Base-by-base conservation (phyloP, 164 flowering plant species). In the Macadamia integrifolia region DNA sequence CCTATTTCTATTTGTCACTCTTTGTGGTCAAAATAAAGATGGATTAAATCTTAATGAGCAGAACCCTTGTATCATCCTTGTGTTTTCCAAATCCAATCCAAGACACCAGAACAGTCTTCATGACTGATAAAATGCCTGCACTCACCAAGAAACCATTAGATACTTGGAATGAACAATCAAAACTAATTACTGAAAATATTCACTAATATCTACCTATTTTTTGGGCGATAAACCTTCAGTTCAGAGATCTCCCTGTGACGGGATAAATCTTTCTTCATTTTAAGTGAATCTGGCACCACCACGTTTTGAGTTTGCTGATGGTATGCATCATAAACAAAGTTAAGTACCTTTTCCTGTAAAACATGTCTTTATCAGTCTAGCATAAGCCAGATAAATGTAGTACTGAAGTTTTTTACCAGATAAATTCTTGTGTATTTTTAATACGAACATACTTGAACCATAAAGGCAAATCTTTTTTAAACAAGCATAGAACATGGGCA, bases 321-420 rank as follows among this genome's bases (percentile, higher is more conserved):
- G 76, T 88, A 91, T 44, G 96, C 87, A 64, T 85, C 85, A 68
- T 65, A 74, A 13, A 93, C 84, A 78, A 86, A 91, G 69, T 81
- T 60, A 15, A 89, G 85, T 60, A 90, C 92, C 53, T 71, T 71
- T 28, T 88, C 92, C 98, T 93, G 88, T 63, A 78, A 72, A 68
- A 59, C 0, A 42, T 32, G 17, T 5, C 44, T 56, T 15, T 40
- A n/a, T 6, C 62, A 61, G 11, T 6, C 6, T 13, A 44, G 18
- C 10, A 66, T 29, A 43, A 58, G 53, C 28, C 9, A 14, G 29
- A 58, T 58, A 29, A 44, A 13, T 6, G n/a, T 3, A 9, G 60
- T n/a, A 28, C 9, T 29, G 14, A 28, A 5, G 65, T 32, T 31
- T 52, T 6, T 18, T 52, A 10, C 15, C n/a, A 28, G 15, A 29